Percentiles rank a stretch among this genome's conserved stretches.
Evolutionary conservation across 768 basidiomycete genomes (phyloP).

Genomic region (Suillus ampliporus): DNA sequence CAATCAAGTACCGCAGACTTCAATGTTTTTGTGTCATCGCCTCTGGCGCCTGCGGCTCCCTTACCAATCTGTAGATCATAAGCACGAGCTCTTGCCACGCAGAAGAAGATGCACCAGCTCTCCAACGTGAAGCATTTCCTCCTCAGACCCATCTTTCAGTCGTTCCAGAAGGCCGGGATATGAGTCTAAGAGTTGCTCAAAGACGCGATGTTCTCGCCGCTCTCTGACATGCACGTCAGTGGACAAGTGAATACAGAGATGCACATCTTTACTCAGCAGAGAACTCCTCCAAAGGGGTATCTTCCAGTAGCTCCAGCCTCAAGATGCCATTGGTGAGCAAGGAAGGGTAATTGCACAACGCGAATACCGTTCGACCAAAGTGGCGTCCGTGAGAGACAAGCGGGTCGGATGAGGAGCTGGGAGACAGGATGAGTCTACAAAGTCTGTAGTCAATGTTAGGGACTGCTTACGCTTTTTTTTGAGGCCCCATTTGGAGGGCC

Average conservation of each 20-base stretch:
- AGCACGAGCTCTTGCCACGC: not conserved
- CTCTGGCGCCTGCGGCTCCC: conserved; percentile 8
- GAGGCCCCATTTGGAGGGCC: too few species aligned
- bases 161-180: conserved; percentile 6
- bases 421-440: not conserved
- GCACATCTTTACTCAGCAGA: too few species aligned
- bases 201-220: conserved; percentile 5
- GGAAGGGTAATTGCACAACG: conserved; percentile 8
- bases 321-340: too few species aligned
- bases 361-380: conserved; percentile 14
- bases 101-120: conserved; percentile 1
- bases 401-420: conserved; percentile 7
- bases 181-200: not conserved
- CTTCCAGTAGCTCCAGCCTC: too few species aligned
- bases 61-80: conserved; percentile 4
- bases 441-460: too few species aligned
- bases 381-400: conserved; percentile 14
- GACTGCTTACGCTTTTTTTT: too few species aligned
- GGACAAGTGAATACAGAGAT: too few species aligned
- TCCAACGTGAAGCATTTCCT: not conserved
- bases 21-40: conserved; percentile 15
- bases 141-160: conserved; percentile 9
- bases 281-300: too few species aligned
- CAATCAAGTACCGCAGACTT: conserved; percentile 23
- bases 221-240: not conserved